phyloP scores from a whole-genome alignment of 169 alveolate species.

The Plasmodium inui region DNA sequence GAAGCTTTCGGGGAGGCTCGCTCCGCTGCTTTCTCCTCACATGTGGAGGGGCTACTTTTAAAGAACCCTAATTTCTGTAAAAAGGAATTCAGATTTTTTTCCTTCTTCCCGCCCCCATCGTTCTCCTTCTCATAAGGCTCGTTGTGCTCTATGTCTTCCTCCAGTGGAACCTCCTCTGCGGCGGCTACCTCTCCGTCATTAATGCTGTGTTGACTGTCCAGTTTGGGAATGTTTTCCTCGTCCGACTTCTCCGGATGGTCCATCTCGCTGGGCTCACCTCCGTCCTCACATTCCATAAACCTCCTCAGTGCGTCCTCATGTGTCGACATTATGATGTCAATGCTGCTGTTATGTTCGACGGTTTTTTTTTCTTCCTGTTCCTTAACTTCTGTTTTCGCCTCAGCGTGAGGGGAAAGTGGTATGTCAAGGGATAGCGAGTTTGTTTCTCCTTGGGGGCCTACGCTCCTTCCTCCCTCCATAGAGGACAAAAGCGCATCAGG shows the following conservation, averaged over 20 bases:
- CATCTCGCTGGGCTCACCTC: slow-evolving; percentile 1
- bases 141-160: not conserved
- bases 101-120: slow-evolving; percentile 3
- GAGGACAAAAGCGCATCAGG: not conserved
- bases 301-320: slow-evolving; percentile 46
- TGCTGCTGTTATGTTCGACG: slow-evolving; percentile 22
- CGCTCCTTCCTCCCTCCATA: not conserved
- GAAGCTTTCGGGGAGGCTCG: not conserved
- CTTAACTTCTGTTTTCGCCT: not conserved
- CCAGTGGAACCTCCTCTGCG: not conserved
- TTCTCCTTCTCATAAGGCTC: not conserved
- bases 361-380: not conserved
- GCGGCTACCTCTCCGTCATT: not conserved
- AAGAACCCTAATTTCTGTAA: slow-evolving; percentile 57
- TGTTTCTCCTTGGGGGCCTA: not conserved
- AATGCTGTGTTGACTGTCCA: not conserved
- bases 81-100: slow-evolving; percentile 51
- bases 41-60: not conserved
- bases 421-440: not conserved
- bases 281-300: slow-evolving; percentile 52
- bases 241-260: not conserved
- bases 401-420: not conserved
- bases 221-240: not conserved
- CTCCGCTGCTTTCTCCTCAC: not conserved
- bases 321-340: slow-evolving; percentile 65